Evolutionary conservation across 495 filamentous ascomycete species (phyloP), one percentile per base, ranked within the genome.

Genomic region (Trichoderma erinaceum): DNA sequence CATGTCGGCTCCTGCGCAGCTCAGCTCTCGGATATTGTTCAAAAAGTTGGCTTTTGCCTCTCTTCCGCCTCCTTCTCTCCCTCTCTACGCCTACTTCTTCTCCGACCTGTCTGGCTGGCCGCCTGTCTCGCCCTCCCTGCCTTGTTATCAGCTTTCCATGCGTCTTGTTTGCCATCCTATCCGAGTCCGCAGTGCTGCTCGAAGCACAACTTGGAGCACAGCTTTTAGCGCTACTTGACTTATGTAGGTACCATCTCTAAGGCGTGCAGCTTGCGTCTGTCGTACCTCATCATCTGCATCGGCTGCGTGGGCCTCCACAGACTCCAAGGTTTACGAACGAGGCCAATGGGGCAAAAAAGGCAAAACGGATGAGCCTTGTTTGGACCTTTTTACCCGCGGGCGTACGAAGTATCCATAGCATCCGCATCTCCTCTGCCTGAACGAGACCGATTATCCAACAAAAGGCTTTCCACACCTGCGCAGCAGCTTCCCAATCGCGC

Each of bases 171-270:
- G 48, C 48, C 48, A n/a, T n/a, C 48, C 48, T 5, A 5, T n/a
- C 21, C 43, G 16, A 16, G 16, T 52, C 3, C 48, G n/a, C 7
- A 52, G 16, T 35, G 32, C 15, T 52, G 43, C 21, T n/a, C 16
- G 48, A 18, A 52, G 48, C 48, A 21, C 18, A 21, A 10, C 48
- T 52, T 10, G 43, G 43, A 46, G 43, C 43, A 46, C 43, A 16
- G 43, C 48, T 21, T 52, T 23, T 23, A n/a, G 25, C 21, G 48
- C 48, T 52, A 21, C 48, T 25, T 52, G 21, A 18, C 48, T 52
- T 52, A 52, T 52, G 56, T 61, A 61, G 56, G 56, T 61, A 61
- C 56, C 56, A 61, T 61, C 56, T 61, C 56, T 32, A 25, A 61
- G 56, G 25, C 56, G 56, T 61, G 56, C 56, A 32, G 56, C 56